Evolutionary conservation across 345 rosid species (phyloP).

Genomic region (Pistacia atlantica): DNA sequence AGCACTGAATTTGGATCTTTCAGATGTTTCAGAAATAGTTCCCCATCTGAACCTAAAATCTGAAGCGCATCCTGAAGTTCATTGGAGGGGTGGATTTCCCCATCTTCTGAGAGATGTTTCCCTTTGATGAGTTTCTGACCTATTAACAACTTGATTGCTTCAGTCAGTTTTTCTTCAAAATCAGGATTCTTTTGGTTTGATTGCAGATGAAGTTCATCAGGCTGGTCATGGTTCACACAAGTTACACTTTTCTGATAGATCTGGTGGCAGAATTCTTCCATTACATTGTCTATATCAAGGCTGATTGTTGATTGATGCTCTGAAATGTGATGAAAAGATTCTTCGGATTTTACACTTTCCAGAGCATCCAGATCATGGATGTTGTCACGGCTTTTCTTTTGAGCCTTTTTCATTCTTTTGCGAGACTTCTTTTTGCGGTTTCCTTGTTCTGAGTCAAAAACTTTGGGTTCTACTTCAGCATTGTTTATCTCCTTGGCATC

Average conservation of each 20-base stretch:
- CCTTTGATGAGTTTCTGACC: constrained; percentile 63
- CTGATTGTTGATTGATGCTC: constrained; percentile 36
- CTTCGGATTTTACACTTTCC: constrained; percentile 37
- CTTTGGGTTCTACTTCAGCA: constrained; percentile 45
- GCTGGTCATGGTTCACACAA: constrained; percentile 39
- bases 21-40: constrained; percentile 69
- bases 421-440: constrained; percentile 47
- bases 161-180: constrained; percentile 68
- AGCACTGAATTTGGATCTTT: constrained; percentile 72
- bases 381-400: constrained; percentile 56
- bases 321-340: constrained; percentile 26
- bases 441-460: constrained; percentile 47
- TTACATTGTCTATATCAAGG: constrained; percentile 57
- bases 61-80: constrained; percentile 86
- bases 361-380: constrained; percentile 38
- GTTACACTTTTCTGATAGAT: constrained; percentile 55
- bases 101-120: constrained; percentile 52
- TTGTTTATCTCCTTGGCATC: constrained; percentile 36
- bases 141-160: constrained; percentile 65
- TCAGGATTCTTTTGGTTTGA: constrained; percentile 40
- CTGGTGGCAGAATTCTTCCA: constrained; percentile 70
- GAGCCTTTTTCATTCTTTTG: constrained; percentile 54
- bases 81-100: constrained; percentile 50
- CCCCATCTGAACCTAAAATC: constrained; percentile 77
- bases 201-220: constrained; percentile 31